Evolutionary conservation across 805 yeast genomes (phyloP), one percentile per base, ranked within the genome.

Genomic region (Clavispora santaluciae): DNA sequence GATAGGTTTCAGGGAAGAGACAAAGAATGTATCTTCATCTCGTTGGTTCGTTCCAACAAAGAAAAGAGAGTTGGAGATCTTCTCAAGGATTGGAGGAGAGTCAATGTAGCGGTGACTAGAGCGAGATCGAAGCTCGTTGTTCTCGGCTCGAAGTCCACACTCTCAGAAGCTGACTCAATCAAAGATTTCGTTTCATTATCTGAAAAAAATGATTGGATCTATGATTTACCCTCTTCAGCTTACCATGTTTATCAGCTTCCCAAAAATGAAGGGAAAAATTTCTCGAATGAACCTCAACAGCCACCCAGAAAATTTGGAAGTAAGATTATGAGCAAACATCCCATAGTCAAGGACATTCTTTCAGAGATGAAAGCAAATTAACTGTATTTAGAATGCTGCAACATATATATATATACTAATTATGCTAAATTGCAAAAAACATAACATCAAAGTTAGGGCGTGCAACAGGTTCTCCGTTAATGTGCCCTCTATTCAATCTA

Each of bases 1-100:
- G 99, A 93, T 61, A 87, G 84, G 55, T 91, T 85, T 54, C 99
- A 93, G 63, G 99, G 99, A 0, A 73, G 97, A 41, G 99, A 93
- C 61, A 93, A 91, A 54, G 91, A 87, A 23, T 86, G 96, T 55
- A 78, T 93, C 12, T 79, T 93, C 6, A 86, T 93, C 2, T 91
- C 98, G 0, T 66, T 93, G 51, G 99, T 93, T 3, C 69, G 96
- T 36, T 83, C 95, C 4, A 89, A 90, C 57, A 70, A 68, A 1
- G 75, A 75, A 16, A 67, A 71, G 8, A 71, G 69, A 30, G 81
- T 86, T 1, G 98, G 98, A 0, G 85, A 85, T 22, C 68, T 93
- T 33, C 64, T 93, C 33, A 78, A 75, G 46, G 98, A 93, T 53
- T 83, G 96, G 90, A 72, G 97, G 47, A 74, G 99, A 44, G 76